Evolutionary conservation across 1,139 yeast genomes (phyloP), one percentile per base, ranked within the genome.

Genomic region (Hanseniaspora sp.): DNA sequence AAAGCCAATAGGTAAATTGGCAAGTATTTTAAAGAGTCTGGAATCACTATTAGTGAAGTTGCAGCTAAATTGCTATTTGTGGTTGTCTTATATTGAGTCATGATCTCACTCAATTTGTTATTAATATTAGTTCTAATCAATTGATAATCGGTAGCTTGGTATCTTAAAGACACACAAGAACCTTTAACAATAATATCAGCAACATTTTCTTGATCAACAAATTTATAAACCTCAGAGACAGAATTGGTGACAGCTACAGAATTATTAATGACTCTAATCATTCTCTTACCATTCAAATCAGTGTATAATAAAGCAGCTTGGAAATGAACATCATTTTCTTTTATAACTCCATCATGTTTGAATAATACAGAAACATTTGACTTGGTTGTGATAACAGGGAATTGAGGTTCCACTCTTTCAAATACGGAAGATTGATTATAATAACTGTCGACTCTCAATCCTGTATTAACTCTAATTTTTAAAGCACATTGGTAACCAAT

Each of bases 271-370:
- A 88, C 88, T 59, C 99, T 76, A 12, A 92, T 94, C 60, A 86
- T 83, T 60, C 97, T 74, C 12, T 74, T 70, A 34, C 99, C 98
- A 54, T 74, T 73, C 3, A 74, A 64, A 53, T 90, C 85, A 0
- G 97, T 92, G 66, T 87, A 88, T 55, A 94, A 72, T 46, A 92
- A 62, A 0, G 97, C 97, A 1, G 87, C 85, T 69, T 92, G 99
- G 73, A 90, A 87, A 67, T 87, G 95, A 43, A 88, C 86, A 66
- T 87, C 96, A 41, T 77, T 74, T 11, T 52, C 49, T 46, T 94
- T 74, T 58, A 79, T 81, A 1, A 88, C 90, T 7, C 53, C 47
- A 64, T 88, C 96, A 62, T 86, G 84, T 54, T 74, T 75, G 61
- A 92, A 79, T 53, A 86, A 73, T 2, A 86, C 81, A 5, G 87